These are phyloP conservation scores for Blumeriella jaapii DNA, from an alignment of 2,329 filamentous ascomycete genomes.

Conservation along the genomic window DNA sequence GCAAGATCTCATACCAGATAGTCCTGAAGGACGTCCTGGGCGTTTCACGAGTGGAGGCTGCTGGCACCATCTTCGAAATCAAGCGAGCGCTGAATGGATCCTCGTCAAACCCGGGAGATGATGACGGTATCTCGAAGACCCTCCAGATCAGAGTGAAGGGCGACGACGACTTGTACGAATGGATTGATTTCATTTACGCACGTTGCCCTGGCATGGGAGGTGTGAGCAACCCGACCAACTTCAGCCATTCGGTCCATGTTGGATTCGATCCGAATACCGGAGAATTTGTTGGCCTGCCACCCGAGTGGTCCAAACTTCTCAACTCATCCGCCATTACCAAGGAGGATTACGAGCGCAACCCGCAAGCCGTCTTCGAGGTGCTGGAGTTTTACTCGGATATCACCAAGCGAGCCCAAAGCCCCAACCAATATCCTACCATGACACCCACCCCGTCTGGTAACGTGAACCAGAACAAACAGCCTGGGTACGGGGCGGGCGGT, in stretches of 20 bases:
- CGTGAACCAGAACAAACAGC: constrained; percentile 47
- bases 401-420: constrained; percentile 62
- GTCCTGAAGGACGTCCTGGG: constrained; percentile 78
- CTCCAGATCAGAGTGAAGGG: constrained; percentile 89
- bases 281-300: constrained; percentile 85
- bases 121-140: constrained; percentile 67
- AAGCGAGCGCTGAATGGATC: constrained; percentile 60
- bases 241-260: constrained; percentile 92
- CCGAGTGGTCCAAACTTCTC: constrained; percentile 93
- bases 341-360: constrained; percentile 96
- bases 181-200: constrained; percentile 97
- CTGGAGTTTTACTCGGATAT: constrained; percentile 80
- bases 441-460: constrained; percentile 52
- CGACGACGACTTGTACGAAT: constrained; percentile 95
- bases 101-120: constrained; percentile 59
- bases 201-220: constrained; percentile 95
- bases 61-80: constrained; percentile 89
- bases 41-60: constrained; percentile 82
- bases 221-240: constrained; percentile 97
- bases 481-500: constrained; percentile 42
- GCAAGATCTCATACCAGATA: constrained; percentile 79
- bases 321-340: constrained; percentile 96
- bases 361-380: constrained; percentile 72
- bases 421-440: constrained; percentile 54
- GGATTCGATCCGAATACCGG: constrained; percentile 93